phyloP scores from a whole-genome alignment of 305 asterid species.

The Fraxinus ornus region DNA sequence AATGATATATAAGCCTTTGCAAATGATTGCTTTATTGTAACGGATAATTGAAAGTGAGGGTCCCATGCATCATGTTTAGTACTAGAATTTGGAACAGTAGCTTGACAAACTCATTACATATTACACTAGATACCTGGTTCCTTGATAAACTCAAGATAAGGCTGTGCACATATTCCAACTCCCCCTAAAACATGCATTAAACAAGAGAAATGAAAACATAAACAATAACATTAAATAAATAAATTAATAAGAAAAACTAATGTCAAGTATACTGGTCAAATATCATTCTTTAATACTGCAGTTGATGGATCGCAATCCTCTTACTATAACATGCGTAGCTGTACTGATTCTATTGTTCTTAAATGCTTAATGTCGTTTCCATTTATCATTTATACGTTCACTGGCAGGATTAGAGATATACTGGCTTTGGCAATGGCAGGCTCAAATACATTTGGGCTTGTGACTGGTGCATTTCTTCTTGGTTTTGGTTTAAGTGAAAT shows the following conservation, averaged over 20 bases:
- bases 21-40: not conserved
- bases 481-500: slow-evolving; percentile 98
- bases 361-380: slow-evolving; percentile 16
- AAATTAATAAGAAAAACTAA: not conserved
- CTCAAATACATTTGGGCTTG: slow-evolving; percentile 99
- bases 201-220: not conserved
- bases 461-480: slow-evolving; percentile 98
- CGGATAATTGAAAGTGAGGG: slow-evolving; percentile 4
- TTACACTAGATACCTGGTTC: slow-evolving; percentile 9
- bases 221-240: not conserved
- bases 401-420: slow-evolving; percentile 53
- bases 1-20: not conserved
- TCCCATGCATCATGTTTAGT: not conserved
- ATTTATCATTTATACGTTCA: slow-evolving; percentile 22
- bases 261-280: not conserved
- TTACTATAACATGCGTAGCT: slow-evolving; percentile 2
- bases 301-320: slow-evolving; percentile 14
- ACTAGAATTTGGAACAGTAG: not conserved
- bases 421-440: slow-evolving; percentile 98
- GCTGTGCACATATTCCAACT: not conserved
- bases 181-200: not conserved
- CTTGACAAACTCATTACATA: slow-evolving; percentile 3
- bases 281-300: slow-evolving; percentile 6
- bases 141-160: not conserved
- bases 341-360: slow-evolving; percentile 13